Evolutionary conservation across 768 basidiomycete species (phyloP).

Genomic region (Mycena haematopus): DNA sequence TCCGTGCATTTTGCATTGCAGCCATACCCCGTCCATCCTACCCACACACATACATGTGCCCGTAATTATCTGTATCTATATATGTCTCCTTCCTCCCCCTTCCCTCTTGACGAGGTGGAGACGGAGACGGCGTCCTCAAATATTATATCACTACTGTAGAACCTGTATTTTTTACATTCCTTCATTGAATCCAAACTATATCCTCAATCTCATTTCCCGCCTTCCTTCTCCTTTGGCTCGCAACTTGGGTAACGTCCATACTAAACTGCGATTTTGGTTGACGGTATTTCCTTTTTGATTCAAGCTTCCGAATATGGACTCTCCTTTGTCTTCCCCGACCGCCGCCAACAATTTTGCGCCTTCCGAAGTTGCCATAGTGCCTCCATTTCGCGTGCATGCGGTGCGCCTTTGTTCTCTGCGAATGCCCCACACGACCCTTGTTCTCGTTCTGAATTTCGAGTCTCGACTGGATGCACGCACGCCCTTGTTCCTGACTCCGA

Average conservation of each 20-base stretch:
- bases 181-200: not conserved
- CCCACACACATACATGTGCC: not conserved
- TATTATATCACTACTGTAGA: conserved; percentile 22
- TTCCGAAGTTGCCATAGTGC: not conserved
- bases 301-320: not conserved
- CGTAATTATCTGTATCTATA: conserved; percentile 34
- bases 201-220: too few relatives aligned
- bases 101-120: conserved; percentile 17
- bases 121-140: too few relatives aligned
- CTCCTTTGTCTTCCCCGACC: not conserved
- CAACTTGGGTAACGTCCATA: too few relatives aligned
- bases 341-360: not conserved
- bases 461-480: not conserved
- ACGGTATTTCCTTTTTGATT: too few relatives aligned
- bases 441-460: not conserved
- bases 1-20: conserved; percentile 6
- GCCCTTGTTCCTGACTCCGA: not conserved
- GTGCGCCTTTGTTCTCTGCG: not conserved
- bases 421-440: not conserved
- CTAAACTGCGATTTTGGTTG: too few relatives aligned
- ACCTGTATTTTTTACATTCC: conserved; percentile 18
- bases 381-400: not conserved
- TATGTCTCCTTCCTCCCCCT: not conserved
- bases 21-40: conserved; percentile 10
- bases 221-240: too few relatives aligned